Percentiles rank a stretch among this genome's conserved stretches.
Conservation (phyloP, 305 asterid genomes). For the Solanum hybrid region DNA sequence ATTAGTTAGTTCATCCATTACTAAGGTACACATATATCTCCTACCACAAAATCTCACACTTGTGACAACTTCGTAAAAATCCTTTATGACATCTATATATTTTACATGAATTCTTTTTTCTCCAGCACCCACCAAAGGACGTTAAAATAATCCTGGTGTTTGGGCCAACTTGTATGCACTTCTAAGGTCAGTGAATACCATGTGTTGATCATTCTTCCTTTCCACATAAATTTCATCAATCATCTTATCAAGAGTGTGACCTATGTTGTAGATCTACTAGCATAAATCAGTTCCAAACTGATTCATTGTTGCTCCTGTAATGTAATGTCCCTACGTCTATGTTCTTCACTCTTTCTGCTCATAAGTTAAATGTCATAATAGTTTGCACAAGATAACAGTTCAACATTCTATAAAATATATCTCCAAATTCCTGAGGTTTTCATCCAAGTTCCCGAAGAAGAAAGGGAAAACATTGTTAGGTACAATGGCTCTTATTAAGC, state of each 20-base stretch:
- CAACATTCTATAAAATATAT: neutral
- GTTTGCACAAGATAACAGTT: neutral
- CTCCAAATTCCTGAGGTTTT: neutral
- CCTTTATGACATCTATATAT: neutral
- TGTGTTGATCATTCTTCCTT: neutral
- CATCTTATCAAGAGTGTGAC: neutral
- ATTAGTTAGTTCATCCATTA: neutral
- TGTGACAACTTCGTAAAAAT: neutral
- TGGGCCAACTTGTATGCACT: neutral
- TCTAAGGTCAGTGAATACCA: neutral
- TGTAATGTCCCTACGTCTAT: neutral
- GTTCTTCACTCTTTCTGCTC: neutral
- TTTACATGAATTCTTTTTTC: neutral
- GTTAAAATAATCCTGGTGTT: neutral
- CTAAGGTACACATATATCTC: neutral
- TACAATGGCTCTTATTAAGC: neutral
- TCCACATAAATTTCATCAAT: neutral
- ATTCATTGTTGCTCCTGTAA: neutral
- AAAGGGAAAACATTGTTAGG: neutral
- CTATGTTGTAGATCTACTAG: neutral
- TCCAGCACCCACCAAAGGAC: neutral
- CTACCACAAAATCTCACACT: neutral
- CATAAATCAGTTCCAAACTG: neutral
- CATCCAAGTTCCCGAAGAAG: neutral
- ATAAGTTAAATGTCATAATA: neutral